Percentiles rank a stretch among this genome's conserved stretches.
Conservation (phyloP, 2,329 filamentous ascomycete genomes). For the Aspergillus aculeatus region DNA sequence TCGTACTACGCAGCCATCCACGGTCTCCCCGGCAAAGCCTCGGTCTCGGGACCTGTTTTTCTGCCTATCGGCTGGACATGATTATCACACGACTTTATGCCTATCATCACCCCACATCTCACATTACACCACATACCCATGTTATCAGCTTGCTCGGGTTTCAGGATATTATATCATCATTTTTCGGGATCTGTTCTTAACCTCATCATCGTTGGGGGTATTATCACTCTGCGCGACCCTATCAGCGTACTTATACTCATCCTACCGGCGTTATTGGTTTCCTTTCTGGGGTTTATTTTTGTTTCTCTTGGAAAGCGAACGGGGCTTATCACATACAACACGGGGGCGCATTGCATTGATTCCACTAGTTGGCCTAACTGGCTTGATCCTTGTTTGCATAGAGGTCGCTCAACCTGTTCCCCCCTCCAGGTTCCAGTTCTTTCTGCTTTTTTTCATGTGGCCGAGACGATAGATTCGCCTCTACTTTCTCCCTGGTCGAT, state of each 20-base stretch:
- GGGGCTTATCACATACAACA: too few relatives aligned
- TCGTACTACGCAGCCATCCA: background rate
- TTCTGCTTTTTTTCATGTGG: too few relatives aligned
- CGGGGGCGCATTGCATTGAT: too few relatives aligned
- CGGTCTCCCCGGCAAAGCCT: background rate
- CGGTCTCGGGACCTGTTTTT: background rate
- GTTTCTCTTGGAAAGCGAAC: too few relatives aligned
- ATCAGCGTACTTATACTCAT: background rate
- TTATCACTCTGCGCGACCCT: background rate
- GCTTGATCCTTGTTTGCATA: too few relatives aligned
- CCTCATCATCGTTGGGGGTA: background rate
- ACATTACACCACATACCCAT: background rate
- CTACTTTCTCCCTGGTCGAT: too few relatives aligned
- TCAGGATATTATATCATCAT: background rate
- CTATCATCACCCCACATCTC: background rate
- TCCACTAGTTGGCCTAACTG: too few relatives aligned
- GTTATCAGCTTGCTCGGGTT: background rate
- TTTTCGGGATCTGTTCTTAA: background rate
- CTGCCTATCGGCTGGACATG: constrained; percentile 4
- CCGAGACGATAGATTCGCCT: too few relatives aligned
- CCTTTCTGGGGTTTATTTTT: background rate
- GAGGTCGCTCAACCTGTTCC: too few relatives aligned
- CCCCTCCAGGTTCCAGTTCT: too few relatives aligned
- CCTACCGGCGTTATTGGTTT: constrained; percentile 8
- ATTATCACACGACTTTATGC: constrained; percentile 4